Conservation (phyloP, 1,284 basidiomycete genomes). For the Cystobasidium slooffiae region DNA sequence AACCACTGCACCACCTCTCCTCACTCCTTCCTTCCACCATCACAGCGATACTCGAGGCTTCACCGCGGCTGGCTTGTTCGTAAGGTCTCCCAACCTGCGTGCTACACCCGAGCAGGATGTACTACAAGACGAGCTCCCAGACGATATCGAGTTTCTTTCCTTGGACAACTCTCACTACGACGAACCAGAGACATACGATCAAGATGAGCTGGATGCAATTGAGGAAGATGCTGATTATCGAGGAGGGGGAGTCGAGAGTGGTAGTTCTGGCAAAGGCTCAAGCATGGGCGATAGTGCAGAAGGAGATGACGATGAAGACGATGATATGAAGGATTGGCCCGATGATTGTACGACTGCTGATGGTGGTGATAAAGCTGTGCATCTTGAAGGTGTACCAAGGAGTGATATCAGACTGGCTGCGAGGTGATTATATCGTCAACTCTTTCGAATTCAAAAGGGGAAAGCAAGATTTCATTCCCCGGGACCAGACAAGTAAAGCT, state of each 20-base stretch:
- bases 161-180: slow-evolving; percentile 33
- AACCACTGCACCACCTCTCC: not conserved
- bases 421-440: slow-evolving; percentile 43
- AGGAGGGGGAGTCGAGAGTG: not conserved
- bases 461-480: no score
- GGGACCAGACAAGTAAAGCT: no score
- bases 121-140: slow-evolving; percentile 37
- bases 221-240: slow-evolving; percentile 31
- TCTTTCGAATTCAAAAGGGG: not conserved
- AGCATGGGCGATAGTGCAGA: not conserved
- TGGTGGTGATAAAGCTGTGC: slow-evolving; percentile 48
- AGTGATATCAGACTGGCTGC: slow-evolving; percentile 48
- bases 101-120: slow-evolving; percentile 30
- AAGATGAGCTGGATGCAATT: slow-evolving; percentile 29
- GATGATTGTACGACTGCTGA: slow-evolving; percentile 36
- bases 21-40: not conserved
- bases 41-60: slow-evolving; percentile 8
- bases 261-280: not conserved
- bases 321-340: slow-evolving; percentile 42
- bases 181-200: slow-evolving; percentile 29
- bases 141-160: slow-evolving; percentile 44
- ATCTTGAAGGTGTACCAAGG: slow-evolving; percentile 50
- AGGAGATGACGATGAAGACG: slow-evolving; percentile 35
- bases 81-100: slow-evolving; percentile 13
- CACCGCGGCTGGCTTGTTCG: slow-evolving; percentile 7